A percentile compares a stretch with the other conserved stretches of the same genome.
Evolutionary conservation across 495 filamentous ascomycete species (phyloP).

Genomic region (Penicillium cinerascens): DNA sequence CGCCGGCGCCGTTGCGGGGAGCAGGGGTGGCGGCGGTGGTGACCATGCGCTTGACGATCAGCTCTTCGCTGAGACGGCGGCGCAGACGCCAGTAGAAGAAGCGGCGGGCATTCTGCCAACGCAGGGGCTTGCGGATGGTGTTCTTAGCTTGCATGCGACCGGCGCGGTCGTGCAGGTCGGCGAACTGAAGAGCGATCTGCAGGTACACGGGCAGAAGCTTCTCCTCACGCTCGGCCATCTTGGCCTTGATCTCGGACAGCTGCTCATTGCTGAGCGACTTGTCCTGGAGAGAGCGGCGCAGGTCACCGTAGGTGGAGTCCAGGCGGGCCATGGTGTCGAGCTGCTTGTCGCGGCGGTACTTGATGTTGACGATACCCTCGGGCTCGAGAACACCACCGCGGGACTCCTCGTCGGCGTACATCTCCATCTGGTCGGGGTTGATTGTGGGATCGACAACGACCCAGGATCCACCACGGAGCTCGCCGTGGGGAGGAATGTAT

Average conservation of each 20-base stretch:
- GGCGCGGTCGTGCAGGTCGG: conserved; percentile 94
- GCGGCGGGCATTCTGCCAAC: conserved; percentile 86
- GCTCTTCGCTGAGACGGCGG: conserved; percentile 93
- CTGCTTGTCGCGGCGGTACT: conserved; percentile 95
- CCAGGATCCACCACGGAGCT: conserved; percentile 98
- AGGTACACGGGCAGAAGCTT: conserved; percentile 85
- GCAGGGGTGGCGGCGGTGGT: conserved; percentile 42
- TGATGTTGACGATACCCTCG: conserved; percentile 97
- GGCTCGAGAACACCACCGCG: conserved; percentile 97
- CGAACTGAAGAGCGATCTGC: conserved; percentile 92
- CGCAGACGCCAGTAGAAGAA: conserved; percentile 99
- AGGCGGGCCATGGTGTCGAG: conserved; percentile 97
- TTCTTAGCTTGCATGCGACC: conserved; percentile 98
- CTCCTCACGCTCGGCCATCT: conserved; percentile 86
- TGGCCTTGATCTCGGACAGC: conserved; percentile 70
- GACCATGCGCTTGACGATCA: conserved; percentile 84
- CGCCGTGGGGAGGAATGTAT: conserved; percentile 95
- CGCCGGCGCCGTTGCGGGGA: conserved; percentile 22
- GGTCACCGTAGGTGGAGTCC: conserved; percentile 74
- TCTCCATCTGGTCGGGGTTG: conserved; percentile 95
- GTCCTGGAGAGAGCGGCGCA: conserved; percentile 73
- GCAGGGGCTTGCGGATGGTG: conserved; percentile 75
- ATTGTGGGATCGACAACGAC: conserved; percentile 98
- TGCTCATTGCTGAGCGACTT: conserved; percentile 67
- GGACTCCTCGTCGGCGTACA: conserved; percentile 96